Base-by-base conservation (phyloP, 768 basidiomycete species). In the Boletus tylopilopsis region DNA sequence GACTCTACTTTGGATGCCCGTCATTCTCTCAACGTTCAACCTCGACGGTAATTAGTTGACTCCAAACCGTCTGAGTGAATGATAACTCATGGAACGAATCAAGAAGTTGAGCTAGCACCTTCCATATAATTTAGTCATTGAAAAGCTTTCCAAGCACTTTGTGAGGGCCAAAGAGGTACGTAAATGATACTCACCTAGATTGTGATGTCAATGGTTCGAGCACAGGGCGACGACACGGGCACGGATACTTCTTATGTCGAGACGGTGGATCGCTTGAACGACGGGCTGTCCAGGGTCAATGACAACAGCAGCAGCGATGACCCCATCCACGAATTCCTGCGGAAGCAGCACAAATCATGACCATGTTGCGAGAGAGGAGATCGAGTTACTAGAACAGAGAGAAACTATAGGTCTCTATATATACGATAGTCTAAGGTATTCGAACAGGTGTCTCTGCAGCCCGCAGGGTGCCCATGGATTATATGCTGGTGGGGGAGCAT, bases 1-100 rank as follows among this genome's bases (percentile, higher is more conserved):
- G 95, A 99, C 69, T 94, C 92, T 1, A 89, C 90, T 11, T 73
- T 99, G 39, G 96, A 99, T 68, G 90, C 94, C 15, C 82, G 96
- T 18, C 96, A 99, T 70, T 93, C 94, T 25, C 76, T 99, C 34
- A 95, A 95, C 52, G 96, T 98, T 8, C 95, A 98, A 64, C 82
- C 91, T 23, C 78, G 91, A 64, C 82, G 85, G 83, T 93, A 68
- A 47, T 27, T 35, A 19, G 24, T 23, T 35, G n/a, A 25, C 5
- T 43, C 15, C 21, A 23, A 46, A 45, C 46, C 53, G n/a, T n/a
- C n/a, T n/a, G n/a, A n/a, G n/a, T 6, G 43, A 48, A 45, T 22
- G 41, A 23, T 35, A 36, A 30, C 45, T 56, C 32, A 49, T 35
- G 25, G 19, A 23, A 50, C 10, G 10, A 19, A 42, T 38, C 64